phyloP scores from a whole-genome alignment of 2,329 filamentous ascomycete genomes.

The Zymoseptoria brevis region DNA sequence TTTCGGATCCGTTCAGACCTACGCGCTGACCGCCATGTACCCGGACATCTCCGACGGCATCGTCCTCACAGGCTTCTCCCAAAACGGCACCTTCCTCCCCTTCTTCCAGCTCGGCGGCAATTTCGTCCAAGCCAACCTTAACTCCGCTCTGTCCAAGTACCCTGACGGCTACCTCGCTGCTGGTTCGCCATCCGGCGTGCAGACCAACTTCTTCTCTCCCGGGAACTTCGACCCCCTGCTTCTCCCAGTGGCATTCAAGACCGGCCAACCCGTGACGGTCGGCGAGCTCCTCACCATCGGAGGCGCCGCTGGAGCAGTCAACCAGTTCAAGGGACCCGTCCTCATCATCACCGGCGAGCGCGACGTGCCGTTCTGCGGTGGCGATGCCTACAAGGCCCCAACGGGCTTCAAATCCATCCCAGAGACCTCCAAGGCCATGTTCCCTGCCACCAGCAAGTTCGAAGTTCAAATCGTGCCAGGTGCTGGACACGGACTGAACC shows the following conservation, averaged over 20 bases:
- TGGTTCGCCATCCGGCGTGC: conserved; percentile 40
- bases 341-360: conserved; percentile 54
- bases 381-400: conserved; percentile 44
- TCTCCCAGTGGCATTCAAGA: conserved; percentile 38
- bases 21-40: conserved; percentile 46
- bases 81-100: conserved; percentile 39
- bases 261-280: conserved; percentile 49
- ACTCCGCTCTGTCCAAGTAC: conserved; percentile 21
- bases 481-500: conserved; percentile 33
- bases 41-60: conserved; percentile 51
- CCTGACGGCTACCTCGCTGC: conserved; percentile 48
- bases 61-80: conserved; percentile 53
- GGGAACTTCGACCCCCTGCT: conserved; percentile 49
- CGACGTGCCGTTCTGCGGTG: conserved; percentile 49
- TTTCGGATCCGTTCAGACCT: conserved; percentile 54
- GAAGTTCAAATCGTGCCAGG: conserved; percentile 47
- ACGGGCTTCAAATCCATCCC: conserved; percentile 41
- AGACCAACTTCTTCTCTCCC: conserved; percentile 44
- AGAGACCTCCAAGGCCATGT: conserved; percentile 36
- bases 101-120: conserved; percentile 26
- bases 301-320: conserved; percentile 29
- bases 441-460: conserved; percentile 42
- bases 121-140: conserved; percentile 27
- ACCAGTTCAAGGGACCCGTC: conserved; percentile 46
- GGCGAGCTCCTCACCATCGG: conserved; percentile 53